Evolutionary conservation across 2,329 filamentous ascomycete species (phyloP), one percentile per base, ranked within the genome.

Genomic region (Cordyceps militaris): DNA sequence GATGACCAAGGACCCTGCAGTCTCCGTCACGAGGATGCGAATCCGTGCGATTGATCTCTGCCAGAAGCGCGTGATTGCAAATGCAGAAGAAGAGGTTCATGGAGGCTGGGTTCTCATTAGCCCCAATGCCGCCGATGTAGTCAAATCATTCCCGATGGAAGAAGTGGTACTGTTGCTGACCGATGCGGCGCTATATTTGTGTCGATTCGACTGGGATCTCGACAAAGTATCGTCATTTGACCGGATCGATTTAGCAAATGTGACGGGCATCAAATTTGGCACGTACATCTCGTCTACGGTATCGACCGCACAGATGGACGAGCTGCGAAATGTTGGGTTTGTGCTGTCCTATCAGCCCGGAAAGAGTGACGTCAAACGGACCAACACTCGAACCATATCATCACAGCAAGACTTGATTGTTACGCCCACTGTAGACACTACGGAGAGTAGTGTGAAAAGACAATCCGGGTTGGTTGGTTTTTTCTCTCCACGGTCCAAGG

Each of bases 221-320:
- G 94, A 97, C 73, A 97, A 97, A 69, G 89, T 99, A 1, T 87
- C 88, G 13, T 91, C 88, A 0, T 97, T 97, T 70, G 92, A 97
- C 73, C 81, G 92, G 8, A 85, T 97, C 14, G 85, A 88, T 59
- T 78, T 97, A 8, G 79, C 82, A 21, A 88, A 90, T 58, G 76
- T 99, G 36, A 79, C 81, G 1, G 79, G 80, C 24, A 83, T 99
- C 64, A 86, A 85, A 66, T 83, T 86, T 60, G 94, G 94, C 21
- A 87, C 90, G 0, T 99, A 97, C 67, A 88, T 99, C 66, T 96
- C 91, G 0, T 93, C 88, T 3, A 94, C 91, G 0, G 79, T 97
- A 5, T 91, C 91, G 1, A 76, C 86, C 1, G 79, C 85, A 0
- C 89, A 96, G 66, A 82, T 84, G 62, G 88, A 97, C 63, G 87